Percentiles rank a stretch among this genome's conserved stretches.
Conservation (phyloP, 148 eudicot genomes). For the Silene conica region DNA sequence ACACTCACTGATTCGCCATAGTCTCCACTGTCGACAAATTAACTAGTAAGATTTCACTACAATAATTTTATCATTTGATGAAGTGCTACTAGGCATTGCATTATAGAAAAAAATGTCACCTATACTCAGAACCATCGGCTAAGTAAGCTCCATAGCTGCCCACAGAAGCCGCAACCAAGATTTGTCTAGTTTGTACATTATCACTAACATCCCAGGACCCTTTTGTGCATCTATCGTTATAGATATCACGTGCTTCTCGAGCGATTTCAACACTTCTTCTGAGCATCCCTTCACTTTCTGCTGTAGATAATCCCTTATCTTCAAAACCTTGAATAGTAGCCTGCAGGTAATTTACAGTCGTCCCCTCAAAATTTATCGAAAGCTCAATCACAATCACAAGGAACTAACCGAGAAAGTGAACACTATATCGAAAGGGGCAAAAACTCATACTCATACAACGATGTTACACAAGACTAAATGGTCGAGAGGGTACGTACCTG, state of each 20-base stretch:
- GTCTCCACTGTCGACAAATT: slow-evolving; percentile 48
- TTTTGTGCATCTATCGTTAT: slow-evolving; percentile 46
- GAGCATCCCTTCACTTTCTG: slow-evolving; percentile 70
- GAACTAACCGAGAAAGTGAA: too few relatives aligned
- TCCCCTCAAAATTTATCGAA: neutral
- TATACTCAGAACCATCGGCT: slow-evolving; percentile 98
- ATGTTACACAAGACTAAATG: neutral
- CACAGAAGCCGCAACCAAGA: slow-evolving; percentile 91
- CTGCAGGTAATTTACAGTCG: slow-evolving; percentile 24
- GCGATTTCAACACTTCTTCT: slow-evolving; percentile 79
- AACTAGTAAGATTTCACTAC: neutral
- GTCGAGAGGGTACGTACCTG: slow-evolving; percentile 56
- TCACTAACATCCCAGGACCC: slow-evolving; percentile 29
- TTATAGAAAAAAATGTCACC: too few relatives aligned
- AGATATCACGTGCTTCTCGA: slow-evolving; percentile 74
- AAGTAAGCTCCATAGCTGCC: slow-evolving; percentile 98
- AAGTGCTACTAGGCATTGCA: too few relatives aligned
- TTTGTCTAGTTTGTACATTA: slow-evolving; percentile 51
- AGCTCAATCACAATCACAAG: too few relatives aligned
- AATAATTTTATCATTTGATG: neutral
- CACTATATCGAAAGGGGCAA: too few relatives aligned
- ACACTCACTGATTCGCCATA: slow-evolving; percentile 72
- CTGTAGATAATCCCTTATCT: slow-evolving; percentile 74
- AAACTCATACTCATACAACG: too few relatives aligned
- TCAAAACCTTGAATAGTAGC: slow-evolving; percentile 88